Evolutionary conservation across 2,329 filamentous ascomycete species (phyloP).

Genomic region (Penicillium sp.): DNA sequence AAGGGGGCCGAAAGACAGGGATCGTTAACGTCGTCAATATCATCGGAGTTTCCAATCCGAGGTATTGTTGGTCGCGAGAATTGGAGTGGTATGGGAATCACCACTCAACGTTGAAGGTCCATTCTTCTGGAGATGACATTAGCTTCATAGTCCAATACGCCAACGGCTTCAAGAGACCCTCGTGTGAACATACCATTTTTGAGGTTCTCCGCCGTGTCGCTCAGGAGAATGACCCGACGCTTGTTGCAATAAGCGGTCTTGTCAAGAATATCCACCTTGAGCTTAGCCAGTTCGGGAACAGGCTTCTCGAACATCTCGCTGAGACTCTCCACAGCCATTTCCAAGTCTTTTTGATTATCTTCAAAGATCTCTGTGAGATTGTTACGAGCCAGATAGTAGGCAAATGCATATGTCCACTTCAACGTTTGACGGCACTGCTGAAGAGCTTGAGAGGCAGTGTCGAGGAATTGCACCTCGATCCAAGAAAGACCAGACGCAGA

Average conservation of each 20-base stretch:
- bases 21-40: conserved; percentile 16
- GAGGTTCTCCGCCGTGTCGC: conserved; percentile 88
- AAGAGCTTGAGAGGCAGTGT: conserved; percentile 84
- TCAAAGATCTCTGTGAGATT: conserved; percentile 97
- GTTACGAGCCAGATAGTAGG: conserved; percentile 92
- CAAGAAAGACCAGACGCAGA: conserved; percentile 92
- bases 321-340: conserved; percentile 92
- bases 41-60: conserved; percentile 6
- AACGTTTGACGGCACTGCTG: conserved; percentile 97
- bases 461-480: conserved; percentile 98
- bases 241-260: conserved; percentile 97
- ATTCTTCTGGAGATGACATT: conserved; percentile 33
- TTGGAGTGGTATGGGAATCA: conserved; percentile 10
- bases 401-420: conserved; percentile 99
- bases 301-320: conserved; percentile 99
- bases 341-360: conserved; percentile 95
- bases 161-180: too few relatives aligned
- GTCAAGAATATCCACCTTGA: conserved; percentile 97
- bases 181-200: conserved; percentile 63
- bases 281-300: conserved; percentile 71
- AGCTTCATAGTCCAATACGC: neutral
- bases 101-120: conserved; percentile 43
- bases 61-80: conserved; percentile 3
- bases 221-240: conserved; percentile 78
- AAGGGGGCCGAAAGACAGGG: neutral